Percentiles rank a stretch among this genome's conserved stretches.
phyloP scores from a whole-genome alignment of 2,329 filamentous ascomycete genomes.

The Fusarium mangiferae region DNA sequence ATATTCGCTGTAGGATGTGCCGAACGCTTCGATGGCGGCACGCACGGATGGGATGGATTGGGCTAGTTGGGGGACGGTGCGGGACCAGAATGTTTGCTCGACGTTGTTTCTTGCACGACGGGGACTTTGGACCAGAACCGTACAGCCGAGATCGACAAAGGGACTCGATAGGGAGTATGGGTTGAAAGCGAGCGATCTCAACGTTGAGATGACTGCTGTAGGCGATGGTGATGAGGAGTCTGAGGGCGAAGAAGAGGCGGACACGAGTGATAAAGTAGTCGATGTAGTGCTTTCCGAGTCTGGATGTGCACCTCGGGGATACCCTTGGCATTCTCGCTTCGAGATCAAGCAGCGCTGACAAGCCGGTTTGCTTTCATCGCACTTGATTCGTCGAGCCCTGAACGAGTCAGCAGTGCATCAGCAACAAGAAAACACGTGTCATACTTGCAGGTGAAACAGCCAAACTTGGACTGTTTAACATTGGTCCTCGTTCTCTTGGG shows the following conservation, averaged over 20 bases:
- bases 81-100: conserved; percentile 34
- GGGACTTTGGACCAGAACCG: conserved; percentile 16
- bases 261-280: neutral
- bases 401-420: neutral
- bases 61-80: conserved; percentile 21
- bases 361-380: conserved; percentile 32
- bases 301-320: conserved; percentile 12
- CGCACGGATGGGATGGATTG: conserved; percentile 28
- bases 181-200: neutral
- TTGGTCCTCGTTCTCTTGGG: conserved; percentile 35
- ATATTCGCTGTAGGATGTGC: conserved; percentile 30
- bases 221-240: neutral
- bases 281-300: neutral
- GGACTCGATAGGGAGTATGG: neutral
- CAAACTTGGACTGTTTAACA: conserved; percentile 37
- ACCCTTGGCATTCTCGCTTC: conserved; percentile 18
- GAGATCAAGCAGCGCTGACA: conserved; percentile 29
- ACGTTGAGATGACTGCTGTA: rapidly evolving
- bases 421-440: neutral
- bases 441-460: conserved; percentile 42
- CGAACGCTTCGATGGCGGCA: conserved; percentile 31
- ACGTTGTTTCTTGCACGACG: conserved; percentile 22
- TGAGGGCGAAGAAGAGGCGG: neutral
- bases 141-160: conserved; percentile 22
- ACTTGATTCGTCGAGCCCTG: conserved; percentile 35